Evolutionary conservation across 257 asterid species (phyloP).

Genomic region (Solanum bulbocastanum): DNA sequence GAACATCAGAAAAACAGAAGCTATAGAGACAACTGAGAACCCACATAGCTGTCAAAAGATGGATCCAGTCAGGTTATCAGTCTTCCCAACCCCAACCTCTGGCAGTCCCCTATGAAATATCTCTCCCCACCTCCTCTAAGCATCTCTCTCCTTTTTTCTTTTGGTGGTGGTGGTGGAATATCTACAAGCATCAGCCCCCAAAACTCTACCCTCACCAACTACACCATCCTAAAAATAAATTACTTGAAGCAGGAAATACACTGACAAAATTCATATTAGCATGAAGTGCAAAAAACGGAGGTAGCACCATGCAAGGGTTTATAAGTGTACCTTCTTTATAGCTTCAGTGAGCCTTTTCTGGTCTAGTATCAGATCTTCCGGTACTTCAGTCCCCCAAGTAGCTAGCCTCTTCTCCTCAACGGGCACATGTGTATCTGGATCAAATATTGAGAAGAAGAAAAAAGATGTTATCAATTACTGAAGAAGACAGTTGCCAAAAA

Average conservation of each 20-base stretch:
- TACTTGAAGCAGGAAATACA: neutral
- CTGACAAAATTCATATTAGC: neutral
- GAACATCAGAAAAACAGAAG: neutral
- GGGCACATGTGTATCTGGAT: constrained; percentile 41
- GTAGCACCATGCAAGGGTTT: neutral
- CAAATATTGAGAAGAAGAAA: neutral
- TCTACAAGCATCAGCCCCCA: neutral
- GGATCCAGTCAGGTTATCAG: neutral
- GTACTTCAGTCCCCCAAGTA: constrained; percentile 90
- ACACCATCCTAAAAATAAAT: neutral
- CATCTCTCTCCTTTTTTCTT: neutral
- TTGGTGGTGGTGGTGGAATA: neutral
- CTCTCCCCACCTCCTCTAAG: neutral
- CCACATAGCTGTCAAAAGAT: neutral
- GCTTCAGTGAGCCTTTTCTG: constrained; percentile 52
- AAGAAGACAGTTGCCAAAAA: neutral
- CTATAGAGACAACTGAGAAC: neutral
- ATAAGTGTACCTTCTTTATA: constrained; percentile 47
- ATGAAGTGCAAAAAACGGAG: neutral
- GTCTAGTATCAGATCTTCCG: constrained; percentile 74
- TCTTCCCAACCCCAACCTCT: neutral
- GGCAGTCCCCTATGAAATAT: neutral
- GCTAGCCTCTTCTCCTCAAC: constrained; percentile 64
- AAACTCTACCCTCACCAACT: neutral
- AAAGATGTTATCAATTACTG: neutral